phyloP scores from a whole-genome alignment of 1,284 basidiomycete genomes.

The Anthracocystis setariae region DNA sequence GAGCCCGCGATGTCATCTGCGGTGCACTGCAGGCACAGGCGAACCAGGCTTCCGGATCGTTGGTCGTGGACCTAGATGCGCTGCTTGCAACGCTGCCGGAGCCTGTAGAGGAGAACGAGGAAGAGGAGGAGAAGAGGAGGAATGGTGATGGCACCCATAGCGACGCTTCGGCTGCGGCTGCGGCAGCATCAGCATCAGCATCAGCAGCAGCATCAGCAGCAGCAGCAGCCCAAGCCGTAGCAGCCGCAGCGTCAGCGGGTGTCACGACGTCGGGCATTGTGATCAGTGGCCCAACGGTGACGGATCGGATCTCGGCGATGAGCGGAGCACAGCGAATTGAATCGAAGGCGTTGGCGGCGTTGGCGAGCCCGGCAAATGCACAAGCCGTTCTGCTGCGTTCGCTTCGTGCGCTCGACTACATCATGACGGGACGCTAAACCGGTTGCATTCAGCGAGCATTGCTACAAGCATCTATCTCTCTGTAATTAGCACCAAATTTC shows the following conservation, averaged over 20 bases:
- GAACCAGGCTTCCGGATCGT: conserved; percentile 46
- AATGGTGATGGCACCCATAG: not conserved
- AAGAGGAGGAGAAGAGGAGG: conserved; percentile 41
- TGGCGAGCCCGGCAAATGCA: conserved; percentile 62
- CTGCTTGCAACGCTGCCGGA: conserved; percentile 58
- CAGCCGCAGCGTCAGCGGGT: conserved; percentile 23
- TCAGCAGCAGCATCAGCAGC: conserved; percentile 22
- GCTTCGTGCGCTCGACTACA: conserved; percentile 64
- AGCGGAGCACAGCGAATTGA: conserved; percentile 44
- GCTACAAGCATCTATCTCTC: not conserved
- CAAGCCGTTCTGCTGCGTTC: conserved; percentile 65
- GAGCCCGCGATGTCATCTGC: conserved; percentile 58
- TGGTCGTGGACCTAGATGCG: conserved; percentile 57
- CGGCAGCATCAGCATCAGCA: conserved; percentile 19
- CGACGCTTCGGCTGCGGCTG: conserved; percentile 22
- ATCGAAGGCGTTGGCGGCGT: conserved; percentile 58
- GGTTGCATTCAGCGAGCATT: not conserved
- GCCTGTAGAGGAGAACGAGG: conserved; percentile 36
- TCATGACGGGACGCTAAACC: conserved; percentile 49
- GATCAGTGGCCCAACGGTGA: conserved; percentile 40
- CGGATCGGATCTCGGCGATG: conserved; percentile 36
- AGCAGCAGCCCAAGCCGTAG: conserved; percentile 21
- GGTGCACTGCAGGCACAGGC: conserved; percentile 59
- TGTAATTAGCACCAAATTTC: conserved; percentile 1
- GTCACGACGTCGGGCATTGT: conserved; percentile 34